These are phyloP conservation scores for Cystofilobasidium capitatum DNA, from an alignment of 768 basidiomycete genomes.

Conservation along the genomic window DNA sequence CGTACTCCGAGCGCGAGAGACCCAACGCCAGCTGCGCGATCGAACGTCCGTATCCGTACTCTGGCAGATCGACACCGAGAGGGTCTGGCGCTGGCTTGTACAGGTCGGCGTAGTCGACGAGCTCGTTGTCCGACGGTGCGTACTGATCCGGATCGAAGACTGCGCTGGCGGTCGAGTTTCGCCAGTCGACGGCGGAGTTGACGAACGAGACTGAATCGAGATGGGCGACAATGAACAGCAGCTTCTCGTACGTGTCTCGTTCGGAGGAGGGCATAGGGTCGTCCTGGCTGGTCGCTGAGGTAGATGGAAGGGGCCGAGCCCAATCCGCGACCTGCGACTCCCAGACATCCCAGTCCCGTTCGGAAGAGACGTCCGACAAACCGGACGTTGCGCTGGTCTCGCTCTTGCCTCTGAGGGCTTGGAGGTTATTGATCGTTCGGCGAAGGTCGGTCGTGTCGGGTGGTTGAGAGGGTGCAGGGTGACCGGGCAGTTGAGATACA, in stretches of 20 bases:
- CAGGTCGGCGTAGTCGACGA: conserved; percentile 42
- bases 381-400: background rate
- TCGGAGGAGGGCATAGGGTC: background rate
- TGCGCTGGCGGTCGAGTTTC: conserved; percentile 40
- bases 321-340: conserved; percentile 10
- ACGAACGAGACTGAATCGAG: conserved; percentile 45
- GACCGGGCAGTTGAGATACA: conserved; percentile 1
- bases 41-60: conserved; percentile 30
- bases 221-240: background rate
- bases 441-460: conserved; percentile 51
- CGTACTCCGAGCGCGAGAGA: conserved; percentile 16
- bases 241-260: background rate
- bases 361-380: background rate
- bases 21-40: conserved; percentile 25
- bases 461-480: conserved; percentile 38
- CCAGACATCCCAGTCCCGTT: conserved; percentile 25
- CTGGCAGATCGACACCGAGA: conserved; percentile 31
- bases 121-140: conserved; percentile 35
- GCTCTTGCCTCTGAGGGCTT: conserved; percentile 40
- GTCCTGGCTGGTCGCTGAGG: background rate
- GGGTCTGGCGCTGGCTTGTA: conserved; percentile 21
- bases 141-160: conserved; percentile 38
- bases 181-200: conserved; percentile 48
- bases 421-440: conserved; percentile 54
- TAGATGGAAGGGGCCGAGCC: conserved; percentile 9